Evolutionary conservation across 768 basidiomycete genomes (phyloP).

Genomic region (Rhizopogon vinicolor): DNA sequence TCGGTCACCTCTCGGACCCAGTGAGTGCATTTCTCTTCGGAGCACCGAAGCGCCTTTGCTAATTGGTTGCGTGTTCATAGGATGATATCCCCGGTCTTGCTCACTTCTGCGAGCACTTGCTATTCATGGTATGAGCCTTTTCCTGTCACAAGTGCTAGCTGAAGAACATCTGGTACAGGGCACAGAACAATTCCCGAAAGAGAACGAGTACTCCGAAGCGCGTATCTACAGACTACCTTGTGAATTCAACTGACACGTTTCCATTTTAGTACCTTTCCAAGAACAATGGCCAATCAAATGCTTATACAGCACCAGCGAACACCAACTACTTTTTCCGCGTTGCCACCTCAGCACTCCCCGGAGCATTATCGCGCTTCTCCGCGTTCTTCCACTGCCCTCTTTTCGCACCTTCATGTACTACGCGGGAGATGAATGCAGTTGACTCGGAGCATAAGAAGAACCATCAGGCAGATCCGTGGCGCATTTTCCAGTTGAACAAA

Average conservation of each 20-base stretch:
- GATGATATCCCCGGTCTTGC: conserved; percentile 90
- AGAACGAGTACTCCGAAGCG: conserved; percentile 93
- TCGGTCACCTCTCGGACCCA: conserved; percentile 92
- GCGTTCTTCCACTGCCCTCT: conserved; percentile 93
- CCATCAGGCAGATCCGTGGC: conserved; percentile 83
- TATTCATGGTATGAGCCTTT: conserved; percentile 77
- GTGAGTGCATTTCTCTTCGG: conserved; percentile 39
- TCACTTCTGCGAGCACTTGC: conserved; percentile 92
- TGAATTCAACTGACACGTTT: background rate
- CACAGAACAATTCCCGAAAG: conserved; percentile 78
- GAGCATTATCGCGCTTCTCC: conserved; percentile 73
- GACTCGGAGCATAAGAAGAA: conserved; percentile 98
- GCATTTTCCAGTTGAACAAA: conserved; percentile 94
- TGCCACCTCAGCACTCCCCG: conserved; percentile 54
- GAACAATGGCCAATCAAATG: conserved; percentile 87
- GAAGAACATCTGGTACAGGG: conserved; percentile 41
- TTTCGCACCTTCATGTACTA: conserved; percentile 80
- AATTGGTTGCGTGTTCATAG: conserved; percentile 26
- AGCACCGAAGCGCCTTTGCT: background rate
- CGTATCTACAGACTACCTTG: conserved; percentile 5
- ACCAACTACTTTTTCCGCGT: conserved; percentile 88
- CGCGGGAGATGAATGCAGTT: conserved; percentile 90
- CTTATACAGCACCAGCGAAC: conserved; percentile 87
- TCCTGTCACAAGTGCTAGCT: background rate
- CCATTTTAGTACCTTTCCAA: conserved; percentile 60